Evolutionary conservation across 2,329 filamentous ascomycete genomes (phyloP), one percentile per base, ranked within the genome.

Genomic region (Rutstroemia sp.): DNA sequence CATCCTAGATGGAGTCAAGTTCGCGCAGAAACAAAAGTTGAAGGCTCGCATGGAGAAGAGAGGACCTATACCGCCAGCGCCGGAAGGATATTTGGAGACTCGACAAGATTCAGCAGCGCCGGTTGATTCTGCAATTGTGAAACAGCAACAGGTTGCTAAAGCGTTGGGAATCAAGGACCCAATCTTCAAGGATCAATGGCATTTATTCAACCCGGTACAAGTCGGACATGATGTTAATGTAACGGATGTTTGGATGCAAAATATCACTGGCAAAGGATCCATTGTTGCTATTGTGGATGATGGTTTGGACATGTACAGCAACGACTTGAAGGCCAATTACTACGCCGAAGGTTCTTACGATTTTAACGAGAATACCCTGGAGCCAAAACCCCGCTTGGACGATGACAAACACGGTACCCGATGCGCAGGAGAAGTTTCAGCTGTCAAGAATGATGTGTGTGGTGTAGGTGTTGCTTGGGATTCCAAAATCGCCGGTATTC

Each of bases 201-300:
- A 99, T 78, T 76, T 99, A 48, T 86, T 88, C 75, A 99, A 99
- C 70, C 78, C 87, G 0, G 70, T 87, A 5, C 84, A 95, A 65
- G 70, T 83, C 0, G 92, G 92, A 5, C 89, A 97, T 72, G 94
- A 99, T 70, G 81, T 99, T 67, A 99, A 99, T 67, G 91, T 97
- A n/a, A 95, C 91, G 0, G 90, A 86, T 12, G 79, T 97, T 5
- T 99, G 94, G 94, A 70, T 90, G 65, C 83, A 94, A 64, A 92
- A 92, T 4, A 86, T 96, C 57, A 97, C 92, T 0, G 94, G 94
- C 54, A 83, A 90, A 66, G 92, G 92, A 59, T 81, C 88, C 18
- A 96, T 90, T 1, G 90, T 95, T 2, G 92, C 92, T 54, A 94
- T 99, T 64, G 89, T 99, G 3, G 94, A 99, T 67, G 94, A 99